A percentile compares a stretch with the other conserved stretches of the same genome.
Evolutionary conservation across 805 yeast genomes (phyloP).

Genomic region (Cyberlindnera mississippiensis): DNA sequence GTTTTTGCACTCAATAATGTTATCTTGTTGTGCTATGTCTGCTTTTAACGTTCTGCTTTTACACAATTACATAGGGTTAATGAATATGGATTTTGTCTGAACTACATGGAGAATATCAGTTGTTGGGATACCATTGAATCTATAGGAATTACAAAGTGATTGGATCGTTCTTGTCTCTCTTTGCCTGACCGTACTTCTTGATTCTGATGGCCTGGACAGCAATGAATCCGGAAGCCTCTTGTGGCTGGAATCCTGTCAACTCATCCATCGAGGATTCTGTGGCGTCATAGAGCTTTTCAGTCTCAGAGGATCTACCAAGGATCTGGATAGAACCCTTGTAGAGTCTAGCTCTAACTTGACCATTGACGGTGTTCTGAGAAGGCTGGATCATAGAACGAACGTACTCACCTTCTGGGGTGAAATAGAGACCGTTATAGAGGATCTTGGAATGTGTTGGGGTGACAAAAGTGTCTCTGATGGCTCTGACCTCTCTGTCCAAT

Average conservation of each 20-base stretch:
- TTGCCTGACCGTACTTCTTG: conserved; percentile 96
- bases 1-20: too few species aligned
- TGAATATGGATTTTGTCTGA: too few species aligned
- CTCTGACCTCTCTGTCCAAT: conserved; percentile 95
- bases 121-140: too few species aligned
- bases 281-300: conserved; percentile 96
- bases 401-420: conserved; percentile 97
- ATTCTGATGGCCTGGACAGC: conserved; percentile 97
- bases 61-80: too few species aligned
- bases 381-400: conserved; percentile 91
- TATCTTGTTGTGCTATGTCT: not conserved
- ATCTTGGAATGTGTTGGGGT: conserved; percentile 87
- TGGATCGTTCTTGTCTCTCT: conserved; percentile 67
- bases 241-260: conserved; percentile 95
- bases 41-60: too few species aligned
- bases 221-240: conserved; percentile 95
- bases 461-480: conserved; percentile 93
- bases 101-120: too few species aligned
- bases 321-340: conserved; percentile 86
- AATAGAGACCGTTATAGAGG: conserved; percentile 96
- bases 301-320: conserved; percentile 91
- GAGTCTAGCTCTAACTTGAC: conserved; percentile 88
- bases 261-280: conserved; percentile 99
- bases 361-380: conserved; percentile 93
- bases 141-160: conserved; percentile 36